Conservation (phyloP, 2,329 filamentous ascomycete genomes). For the Tolypocladium tropicale region DNA sequence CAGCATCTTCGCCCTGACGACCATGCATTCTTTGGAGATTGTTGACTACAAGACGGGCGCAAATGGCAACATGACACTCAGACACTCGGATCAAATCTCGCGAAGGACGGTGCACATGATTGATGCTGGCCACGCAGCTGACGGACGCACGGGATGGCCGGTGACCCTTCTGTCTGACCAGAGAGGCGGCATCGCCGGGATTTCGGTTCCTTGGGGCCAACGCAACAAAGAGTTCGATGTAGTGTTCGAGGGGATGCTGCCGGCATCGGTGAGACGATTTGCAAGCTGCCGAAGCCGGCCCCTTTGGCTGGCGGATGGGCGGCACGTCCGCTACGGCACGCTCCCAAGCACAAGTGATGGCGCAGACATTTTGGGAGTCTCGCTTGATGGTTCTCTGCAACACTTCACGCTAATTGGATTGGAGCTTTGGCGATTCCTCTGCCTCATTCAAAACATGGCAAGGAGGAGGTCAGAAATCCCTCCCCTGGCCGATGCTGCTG, state of each 20-base stretch:
- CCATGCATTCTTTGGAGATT: conserved; percentile 43
- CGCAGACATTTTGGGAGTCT: conserved; percentile 51
- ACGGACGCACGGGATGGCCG: conserved; percentile 19
- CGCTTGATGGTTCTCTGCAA: conserved; percentile 58
- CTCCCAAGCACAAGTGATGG: conserved; percentile 32
- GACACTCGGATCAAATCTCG: conserved; percentile 35
- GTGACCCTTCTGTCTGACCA: conserved; percentile 38
- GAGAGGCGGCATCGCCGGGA: conserved; percentile 34
- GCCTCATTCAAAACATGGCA: conserved; percentile 62
- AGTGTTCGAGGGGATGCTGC: conserved; percentile 47
- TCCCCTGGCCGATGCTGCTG: conserved; percentile 15
- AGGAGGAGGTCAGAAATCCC: conserved; percentile 35
- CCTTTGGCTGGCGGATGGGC: conserved; percentile 31
- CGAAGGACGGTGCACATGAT: conserved; percentile 36
- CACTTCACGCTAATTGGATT: conserved; percentile 57
- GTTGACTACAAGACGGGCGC: conserved; percentile 35
- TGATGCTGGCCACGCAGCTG: conserved; percentile 26
- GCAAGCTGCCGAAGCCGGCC: conserved; percentile 41
- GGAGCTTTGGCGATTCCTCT: conserved; percentile 57
- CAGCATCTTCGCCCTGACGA: conserved; percentile 41
- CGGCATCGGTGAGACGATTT: conserved; percentile 46
- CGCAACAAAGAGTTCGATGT: conserved; percentile 30
- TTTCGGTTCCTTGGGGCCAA: conserved; percentile 38
- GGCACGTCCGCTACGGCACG: conserved; percentile 26
- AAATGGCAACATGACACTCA: conserved; percentile 23